Conservation (phyloP, 768 basidiomycete species). For the Crassisporium funariophilum region DNA sequence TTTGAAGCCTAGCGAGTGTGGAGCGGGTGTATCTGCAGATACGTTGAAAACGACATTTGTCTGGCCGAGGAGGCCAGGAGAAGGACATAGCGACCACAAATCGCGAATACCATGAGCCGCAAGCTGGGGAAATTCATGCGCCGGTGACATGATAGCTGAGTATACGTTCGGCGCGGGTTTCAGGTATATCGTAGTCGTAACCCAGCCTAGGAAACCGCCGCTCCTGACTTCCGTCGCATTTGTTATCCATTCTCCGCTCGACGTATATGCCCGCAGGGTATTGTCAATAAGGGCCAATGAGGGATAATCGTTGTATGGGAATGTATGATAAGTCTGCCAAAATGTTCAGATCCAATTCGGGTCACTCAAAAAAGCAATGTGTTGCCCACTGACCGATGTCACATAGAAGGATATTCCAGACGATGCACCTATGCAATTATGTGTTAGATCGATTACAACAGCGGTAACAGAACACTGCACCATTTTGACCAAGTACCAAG, state of each 20-base stretch:
- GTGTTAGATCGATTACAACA: background rate
- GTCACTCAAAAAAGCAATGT: too few species aligned
- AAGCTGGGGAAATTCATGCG: conserved; percentile 26
- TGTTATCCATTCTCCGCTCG: conserved; percentile 35
- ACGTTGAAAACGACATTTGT: conserved; percentile 41
- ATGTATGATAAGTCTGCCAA: conserved; percentile 48
- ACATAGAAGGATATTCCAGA: conserved; percentile 41
- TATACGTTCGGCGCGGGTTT: conserved; percentile 37
- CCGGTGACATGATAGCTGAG: conserved; percentile 27
- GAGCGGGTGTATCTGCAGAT: conserved; percentile 20
- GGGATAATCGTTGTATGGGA: conserved; percentile 52
- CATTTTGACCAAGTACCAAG: conserved; percentile 44
- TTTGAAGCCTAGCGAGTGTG: conserved; percentile 24
- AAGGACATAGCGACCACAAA: conserved; percentile 44
- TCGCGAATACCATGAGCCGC: conserved; percentile 32
- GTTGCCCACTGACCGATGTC: conserved; percentile 43
- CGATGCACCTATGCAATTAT: conserved; percentile 30
- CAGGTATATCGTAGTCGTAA: conserved; percentile 33
- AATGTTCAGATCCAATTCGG: background rate
- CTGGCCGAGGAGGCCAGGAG: conserved; percentile 26
- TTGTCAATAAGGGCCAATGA: conserved; percentile 38
- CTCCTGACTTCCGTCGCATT: conserved; percentile 39
- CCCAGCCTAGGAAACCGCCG: conserved; percentile 37
- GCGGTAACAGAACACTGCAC: conserved; percentile 20
- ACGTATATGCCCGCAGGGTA: conserved; percentile 38